These are phyloP conservation scores for Magnaporthiopsis incrustans DNA, from an alignment of 2,329 filamentous ascomycete species.

Conservation along the genomic window DNA sequence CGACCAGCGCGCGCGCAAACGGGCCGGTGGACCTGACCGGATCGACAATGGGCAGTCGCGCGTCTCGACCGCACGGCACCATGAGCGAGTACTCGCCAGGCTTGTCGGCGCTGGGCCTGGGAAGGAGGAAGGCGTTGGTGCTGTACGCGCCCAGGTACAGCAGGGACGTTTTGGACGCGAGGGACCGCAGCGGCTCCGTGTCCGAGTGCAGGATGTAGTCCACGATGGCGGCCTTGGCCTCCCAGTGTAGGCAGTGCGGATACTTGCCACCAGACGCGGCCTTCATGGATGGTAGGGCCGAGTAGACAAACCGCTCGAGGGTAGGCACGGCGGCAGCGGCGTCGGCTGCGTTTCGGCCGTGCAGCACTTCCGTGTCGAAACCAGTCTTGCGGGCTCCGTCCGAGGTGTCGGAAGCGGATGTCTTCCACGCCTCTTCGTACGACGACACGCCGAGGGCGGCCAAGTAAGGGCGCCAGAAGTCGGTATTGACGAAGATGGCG, in stretches of 20 bases:
- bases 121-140: constrained; percentile 22
- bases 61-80: constrained; percentile 18
- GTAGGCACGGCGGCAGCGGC: constrained; percentile 20
- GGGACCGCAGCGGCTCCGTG: constrained; percentile 10
- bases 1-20: constrained; percentile 35
- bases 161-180: constrained; percentile 22
- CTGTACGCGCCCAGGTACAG: constrained; percentile 25
- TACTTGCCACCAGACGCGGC: constrained; percentile 17
- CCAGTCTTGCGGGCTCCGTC: constrained; percentile 9
- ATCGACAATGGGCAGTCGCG: constrained; percentile 31
- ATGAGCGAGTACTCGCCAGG: constrained; percentile 23
- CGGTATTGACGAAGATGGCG: constrained; percentile 20
- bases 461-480: constrained; percentile 15
- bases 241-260: constrained; percentile 20
- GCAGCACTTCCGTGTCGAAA: constrained; percentile 13
- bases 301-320: constrained; percentile 19
- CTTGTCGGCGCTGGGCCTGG: constrained; percentile 17
- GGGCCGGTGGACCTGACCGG: constrained; percentile 28
- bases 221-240: constrained; percentile 20
- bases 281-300: constrained; percentile 16
- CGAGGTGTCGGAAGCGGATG: background rate
- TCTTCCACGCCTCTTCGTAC: background rate
- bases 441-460: background rate
- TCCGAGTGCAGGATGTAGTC: constrained; percentile 20
- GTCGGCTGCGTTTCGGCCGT: constrained; percentile 20